Percentiles rank a stretch among this genome's conserved stretches.
These are phyloP conservation scores for Fusarium guadeloupense DNA, from an alignment of 2,329 filamentous ascomycete genomes.

Conservation along the genomic window DNA sequence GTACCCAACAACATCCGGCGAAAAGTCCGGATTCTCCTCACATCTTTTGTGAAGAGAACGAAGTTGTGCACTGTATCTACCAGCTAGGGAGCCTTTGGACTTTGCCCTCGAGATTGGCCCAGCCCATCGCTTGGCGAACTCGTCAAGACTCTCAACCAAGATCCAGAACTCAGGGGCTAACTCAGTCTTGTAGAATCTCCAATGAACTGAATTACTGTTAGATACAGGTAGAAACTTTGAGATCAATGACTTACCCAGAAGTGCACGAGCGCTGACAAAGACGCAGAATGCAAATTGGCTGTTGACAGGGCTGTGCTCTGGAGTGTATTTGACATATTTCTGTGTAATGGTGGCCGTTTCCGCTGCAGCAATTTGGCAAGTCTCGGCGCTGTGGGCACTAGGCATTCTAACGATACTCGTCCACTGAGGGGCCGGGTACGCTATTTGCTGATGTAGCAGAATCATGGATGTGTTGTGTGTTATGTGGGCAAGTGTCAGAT, in stretches of 20 bases:
- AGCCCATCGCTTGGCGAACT: conserved; percentile 44
- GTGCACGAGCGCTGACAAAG: conserved; percentile 55
- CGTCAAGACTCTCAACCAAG: conserved; percentile 43
- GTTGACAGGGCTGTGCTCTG: conserved; percentile 26
- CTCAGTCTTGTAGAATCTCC: conserved; percentile 28
- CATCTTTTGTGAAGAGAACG: conserved; percentile 11
- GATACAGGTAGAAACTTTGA: fast-evolving
- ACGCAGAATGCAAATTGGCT: conserved; percentile 57
- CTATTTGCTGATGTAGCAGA: conserved; percentile 58
- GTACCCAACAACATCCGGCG: conserved; percentile 25
- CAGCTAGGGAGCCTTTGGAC: background rate
- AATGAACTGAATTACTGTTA: conserved; percentile 24
- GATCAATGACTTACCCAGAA: conserved; percentile 46
- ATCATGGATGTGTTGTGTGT: conserved; percentile 62
- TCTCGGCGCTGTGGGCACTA: conserved; percentile 57
- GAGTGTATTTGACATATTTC: conserved; percentile 55
- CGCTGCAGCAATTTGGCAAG: conserved; percentile 56
- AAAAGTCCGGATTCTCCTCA: background rate
- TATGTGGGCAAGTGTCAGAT: conserved; percentile 58
- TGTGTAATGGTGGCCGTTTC: conserved; percentile 57
- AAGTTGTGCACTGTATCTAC: conserved; percentile 19
- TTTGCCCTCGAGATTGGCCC: conserved; percentile 15
- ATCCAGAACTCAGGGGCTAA: conserved; percentile 42
- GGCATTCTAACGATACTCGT: conserved; percentile 47
- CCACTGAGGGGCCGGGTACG: conserved; percentile 51